These are phyloP conservation scores for Blastobotrys apis DNA, from an alignment of 1,139 yeast genomes.

Conservation along the genomic window DNA sequence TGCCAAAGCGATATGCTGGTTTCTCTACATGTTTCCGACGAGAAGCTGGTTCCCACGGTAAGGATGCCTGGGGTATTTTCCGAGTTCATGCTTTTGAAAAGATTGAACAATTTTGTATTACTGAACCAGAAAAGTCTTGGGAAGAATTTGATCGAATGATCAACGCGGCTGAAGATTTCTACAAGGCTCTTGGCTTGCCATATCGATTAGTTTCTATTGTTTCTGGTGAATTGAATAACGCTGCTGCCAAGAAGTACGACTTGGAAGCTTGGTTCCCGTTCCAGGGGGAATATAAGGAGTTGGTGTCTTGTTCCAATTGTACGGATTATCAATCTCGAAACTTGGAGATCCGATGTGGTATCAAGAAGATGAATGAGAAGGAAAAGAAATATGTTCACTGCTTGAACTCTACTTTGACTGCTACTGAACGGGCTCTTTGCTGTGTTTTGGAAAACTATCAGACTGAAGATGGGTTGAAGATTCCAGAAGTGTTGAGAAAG, in stretches of 20 bases:
- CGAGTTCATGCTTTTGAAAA: slow-evolving; percentile 98
- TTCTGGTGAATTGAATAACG: slow-evolving; percentile 96
- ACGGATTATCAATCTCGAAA: slow-evolving; percentile 98
- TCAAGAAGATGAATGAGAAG: slow-evolving; percentile 89
- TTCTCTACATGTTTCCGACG: slow-evolving; percentile 98
- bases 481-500: slow-evolving; percentile 92
- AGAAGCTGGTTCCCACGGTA: slow-evolving; percentile 99
- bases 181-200: slow-evolving; percentile 86
- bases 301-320: slow-evolving; percentile 97
- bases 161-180: slow-evolving; percentile 83
- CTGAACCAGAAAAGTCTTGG: slow-evolving; percentile 99
- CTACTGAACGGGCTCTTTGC: slow-evolving; percentile 97
- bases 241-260: slow-evolving; percentile 98
- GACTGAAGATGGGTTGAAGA: slow-evolving; percentile 87
- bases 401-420: slow-evolving; percentile 93
- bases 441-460: slow-evolving; percentile 97
- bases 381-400: slow-evolving; percentile 99
- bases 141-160: slow-evolving; percentile 95
- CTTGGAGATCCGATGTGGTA: slow-evolving; percentile 97
- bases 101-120: slow-evolving; percentile 87
- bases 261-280: slow-evolving; percentile 99
- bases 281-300: slow-evolving; percentile 97
- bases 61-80: slow-evolving; percentile 99
- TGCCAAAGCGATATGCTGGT: slow-evolving; percentile 92
- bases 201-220: slow-evolving; percentile 98